A percentile compares a stretch with the other conserved stretches of the same genome.
Evolutionary conservation across 306 rosid genomes (phyloP).

Genomic region (Begonia loranthoides): DNA sequence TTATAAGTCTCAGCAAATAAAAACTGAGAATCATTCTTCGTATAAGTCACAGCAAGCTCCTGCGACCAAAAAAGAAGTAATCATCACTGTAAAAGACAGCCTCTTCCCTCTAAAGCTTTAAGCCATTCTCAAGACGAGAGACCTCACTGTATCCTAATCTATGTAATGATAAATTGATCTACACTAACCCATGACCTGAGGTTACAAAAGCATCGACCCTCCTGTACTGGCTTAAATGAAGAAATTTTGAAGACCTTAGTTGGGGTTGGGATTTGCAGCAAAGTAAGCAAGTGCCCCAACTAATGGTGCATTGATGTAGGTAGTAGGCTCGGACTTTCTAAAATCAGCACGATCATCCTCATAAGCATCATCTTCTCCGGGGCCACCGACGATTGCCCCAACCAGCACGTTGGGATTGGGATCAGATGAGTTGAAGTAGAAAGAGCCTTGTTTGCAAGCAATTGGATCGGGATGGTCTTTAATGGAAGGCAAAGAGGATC

Average conservation of each 20-base stretch:
- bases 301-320: slow-evolving; percentile 90
- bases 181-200: no score
- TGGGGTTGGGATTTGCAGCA: slow-evolving; percentile 32
- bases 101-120: no score
- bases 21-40: no score
- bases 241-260: not conserved
- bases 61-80: no score
- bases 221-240: no score
- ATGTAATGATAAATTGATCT: no score
- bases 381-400: slow-evolving; percentile 90
- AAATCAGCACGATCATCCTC: slow-evolving; percentile 68
- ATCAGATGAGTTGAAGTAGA: slow-evolving; percentile 51
- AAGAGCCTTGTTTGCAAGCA: slow-evolving; percentile 69
- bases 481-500: slow-evolving; percentile 67
- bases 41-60: no score
- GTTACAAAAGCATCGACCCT: no score
- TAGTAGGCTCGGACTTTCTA: slow-evolving; percentile 75
- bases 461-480: slow-evolving; percentile 59
- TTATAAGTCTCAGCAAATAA: no score
- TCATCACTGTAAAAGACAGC: no score
- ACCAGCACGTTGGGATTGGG: slow-evolving; percentile 70
- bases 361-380: slow-evolving; percentile 56
- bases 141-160: no score
- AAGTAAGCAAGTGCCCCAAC: slow-evolving; percentile 75
- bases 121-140: no score